Base-by-base conservation (phyloP, 768 basidiomycete genomes). In the Leccinum ochraceum region DNA sequence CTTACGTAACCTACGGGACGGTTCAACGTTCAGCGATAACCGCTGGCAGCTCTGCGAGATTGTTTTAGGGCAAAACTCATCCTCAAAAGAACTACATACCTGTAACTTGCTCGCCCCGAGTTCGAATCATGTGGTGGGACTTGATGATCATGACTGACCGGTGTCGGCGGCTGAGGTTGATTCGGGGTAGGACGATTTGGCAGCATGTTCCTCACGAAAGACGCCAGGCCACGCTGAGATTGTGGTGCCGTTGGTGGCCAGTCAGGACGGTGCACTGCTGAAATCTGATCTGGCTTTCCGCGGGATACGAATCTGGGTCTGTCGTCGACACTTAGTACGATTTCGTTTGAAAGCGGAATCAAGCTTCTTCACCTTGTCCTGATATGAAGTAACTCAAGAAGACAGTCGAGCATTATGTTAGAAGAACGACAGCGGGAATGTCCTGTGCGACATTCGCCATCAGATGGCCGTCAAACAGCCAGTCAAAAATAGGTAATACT, bases 241-340 rank as follows among this genome's bases (percentile, higher is more conserved):
- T 17, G 46, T 0, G 11, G n/a, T 20, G 26, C 4, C 2, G 2
- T 16, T 11, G 3, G 11, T 57, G 30, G 49, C 49, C 9, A 11
- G n/a, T 8, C 26, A 24, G 49, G 11, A 8, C 6, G 24, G 14
- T 9, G 1, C 14, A 36, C 3, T n/a, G 44, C 2, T 7, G 20
- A 1, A 6, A 3, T 1, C 2, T 28, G 3, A 1, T n/a, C 16
- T 17, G 11, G 42, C 39, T 22, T 2, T 1, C 61, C 61, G 16
- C 61, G 65, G 37, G 58, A 20, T 3, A 24, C 39, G 14, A 56
- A 63, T 1, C 65, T 60, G 13, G 55, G 58, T 1, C 65, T 67
- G 16, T 16, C 7, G 5, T 36, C 3, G 37, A 17, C 32, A n/a
- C 39, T 42, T 2, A 56, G 22, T 3, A 46, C 34, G 14, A 20